Evolutionary conservation across 176 grass and related monocot species (phyloP), one percentile per base, ranked within the genome.

Genomic region (Oryza australiensis): DNA sequence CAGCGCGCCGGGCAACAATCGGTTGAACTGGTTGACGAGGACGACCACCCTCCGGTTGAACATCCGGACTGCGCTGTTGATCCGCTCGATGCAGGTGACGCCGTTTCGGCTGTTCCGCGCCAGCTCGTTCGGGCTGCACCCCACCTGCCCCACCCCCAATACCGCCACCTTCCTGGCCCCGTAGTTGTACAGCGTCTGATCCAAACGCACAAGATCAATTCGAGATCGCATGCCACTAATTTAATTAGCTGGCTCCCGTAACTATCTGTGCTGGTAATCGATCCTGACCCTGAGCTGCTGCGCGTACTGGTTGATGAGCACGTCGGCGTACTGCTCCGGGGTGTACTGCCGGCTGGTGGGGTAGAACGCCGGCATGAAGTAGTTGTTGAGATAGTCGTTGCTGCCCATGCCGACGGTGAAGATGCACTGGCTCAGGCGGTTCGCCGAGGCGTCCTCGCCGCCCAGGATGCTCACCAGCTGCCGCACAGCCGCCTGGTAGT

Each of bases 381-480:
- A 94, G 86, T 97, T 97, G 88, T 97, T 97, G 75, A 97, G 89
- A 76, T 97, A 97, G 77, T 97, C 95, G 48, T 97, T 97, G 90
- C 92, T 94, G 72, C 95, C 95, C 90, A 98, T 94, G 28, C 90
- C 92, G 5, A 98, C 84, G 1, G 90, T 87, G 88, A 98, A 94
- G 62, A 94, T 92, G 90, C 95, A 98, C 80, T 88, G 90, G 84
- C 92, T 98, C 57, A 98, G 84, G 81, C 94, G 92, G 83, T 26
- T 88, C 8, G 92, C 88, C 42, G 95, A 79, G 0, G 95, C 59
- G 82, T 89, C 88, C 84, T 94, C 86, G 68, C 89, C 83, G 23
- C 94, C 94, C 67, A 97, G 82, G 68, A 90, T 88, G 75, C 24
- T 78, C 26, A 93, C 88, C 24, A 98, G 79, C 72, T 93, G 86